These are phyloP conservation scores for Fusarium secorum DNA, from an alignment of 2,329 filamentous ascomycete species.

Conservation along the genomic window DNA sequence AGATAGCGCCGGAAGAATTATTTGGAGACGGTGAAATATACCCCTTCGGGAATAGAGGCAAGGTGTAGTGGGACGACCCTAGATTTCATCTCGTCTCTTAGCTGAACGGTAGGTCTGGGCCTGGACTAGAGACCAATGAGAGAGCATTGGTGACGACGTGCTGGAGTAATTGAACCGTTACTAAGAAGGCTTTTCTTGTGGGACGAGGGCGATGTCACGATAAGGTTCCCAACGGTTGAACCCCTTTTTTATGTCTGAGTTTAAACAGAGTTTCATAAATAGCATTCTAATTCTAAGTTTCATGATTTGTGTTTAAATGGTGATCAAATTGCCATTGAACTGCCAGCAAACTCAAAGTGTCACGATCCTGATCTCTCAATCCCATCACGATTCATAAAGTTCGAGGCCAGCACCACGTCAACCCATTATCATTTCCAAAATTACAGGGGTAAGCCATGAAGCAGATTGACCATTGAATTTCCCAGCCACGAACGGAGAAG, in stretches of 20 bases:
- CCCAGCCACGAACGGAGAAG: background rate
- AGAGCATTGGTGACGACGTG: background rate
- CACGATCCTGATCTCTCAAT: background rate
- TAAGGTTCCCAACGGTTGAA: background rate
- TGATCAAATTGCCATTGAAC: accelerated
- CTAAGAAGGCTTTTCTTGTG: background rate
- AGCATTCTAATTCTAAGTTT: accelerated
- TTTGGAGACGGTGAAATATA: background rate
- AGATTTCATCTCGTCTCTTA: background rate
- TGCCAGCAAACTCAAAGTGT: background rate
- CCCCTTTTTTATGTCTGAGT: background rate
- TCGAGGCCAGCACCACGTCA: background rate
- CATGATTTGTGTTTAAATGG: background rate
- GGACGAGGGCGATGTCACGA: background rate
- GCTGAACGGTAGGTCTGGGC: background rate
- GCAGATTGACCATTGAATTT: background rate
- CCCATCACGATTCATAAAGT: background rate
- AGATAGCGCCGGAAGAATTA: slow-evolving; percentile 12
- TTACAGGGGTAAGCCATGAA: background rate
- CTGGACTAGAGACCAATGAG: background rate
- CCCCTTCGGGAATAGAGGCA: background rate
- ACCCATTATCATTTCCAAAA: background rate
- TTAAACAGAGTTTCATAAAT: background rate
- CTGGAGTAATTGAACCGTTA: background rate
- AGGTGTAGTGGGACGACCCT: background rate